Conservation (phyloP, 768 basidiomycete species). For the Kwoniella dendrophila region DNA sequence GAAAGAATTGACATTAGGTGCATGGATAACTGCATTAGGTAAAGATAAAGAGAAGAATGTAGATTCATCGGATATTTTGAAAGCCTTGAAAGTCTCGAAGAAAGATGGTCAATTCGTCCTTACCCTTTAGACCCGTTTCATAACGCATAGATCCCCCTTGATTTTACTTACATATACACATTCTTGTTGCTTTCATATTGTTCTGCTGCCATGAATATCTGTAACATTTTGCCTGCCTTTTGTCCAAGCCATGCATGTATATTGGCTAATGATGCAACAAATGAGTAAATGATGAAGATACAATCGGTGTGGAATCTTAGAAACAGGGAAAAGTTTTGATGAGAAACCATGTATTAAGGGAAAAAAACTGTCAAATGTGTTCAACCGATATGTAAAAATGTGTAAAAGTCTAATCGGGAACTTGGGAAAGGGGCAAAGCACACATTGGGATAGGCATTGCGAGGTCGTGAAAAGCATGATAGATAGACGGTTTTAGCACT, state of each 20-base stretch:
- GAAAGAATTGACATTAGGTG: conserved; percentile 19
- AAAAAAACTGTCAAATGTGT: background rate
- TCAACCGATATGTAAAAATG: background rate
- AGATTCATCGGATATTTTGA: conserved; percentile 33
- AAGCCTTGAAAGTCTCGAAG: conserved; percentile 12
- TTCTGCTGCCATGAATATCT: background rate
- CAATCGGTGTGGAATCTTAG: background rate
- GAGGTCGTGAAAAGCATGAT: background rate
- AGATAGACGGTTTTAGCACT: background rate
- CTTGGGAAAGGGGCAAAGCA: too few relatives aligned
- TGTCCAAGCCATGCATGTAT: conserved; percentile 38
- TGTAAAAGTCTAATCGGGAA: too few relatives aligned
- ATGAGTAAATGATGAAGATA: background rate
- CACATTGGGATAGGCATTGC: background rate
- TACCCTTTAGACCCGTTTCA: background rate
- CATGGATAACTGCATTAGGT: conserved; percentile 15
- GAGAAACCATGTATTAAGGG: background rate
- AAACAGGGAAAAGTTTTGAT: background rate
- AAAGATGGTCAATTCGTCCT: conserved; percentile 22
- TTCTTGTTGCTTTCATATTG: background rate
- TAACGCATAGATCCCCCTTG: background rate
- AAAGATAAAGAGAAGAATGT: conserved; percentile 45
- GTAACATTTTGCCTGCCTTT: background rate
- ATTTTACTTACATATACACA: background rate
- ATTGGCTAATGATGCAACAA: conserved; percentile 31